These are phyloP conservation scores for Chlamydomonas reinhardtii DNA, from an alignment of 163 green algal genomes.

Conservation along the genomic window DNA sequence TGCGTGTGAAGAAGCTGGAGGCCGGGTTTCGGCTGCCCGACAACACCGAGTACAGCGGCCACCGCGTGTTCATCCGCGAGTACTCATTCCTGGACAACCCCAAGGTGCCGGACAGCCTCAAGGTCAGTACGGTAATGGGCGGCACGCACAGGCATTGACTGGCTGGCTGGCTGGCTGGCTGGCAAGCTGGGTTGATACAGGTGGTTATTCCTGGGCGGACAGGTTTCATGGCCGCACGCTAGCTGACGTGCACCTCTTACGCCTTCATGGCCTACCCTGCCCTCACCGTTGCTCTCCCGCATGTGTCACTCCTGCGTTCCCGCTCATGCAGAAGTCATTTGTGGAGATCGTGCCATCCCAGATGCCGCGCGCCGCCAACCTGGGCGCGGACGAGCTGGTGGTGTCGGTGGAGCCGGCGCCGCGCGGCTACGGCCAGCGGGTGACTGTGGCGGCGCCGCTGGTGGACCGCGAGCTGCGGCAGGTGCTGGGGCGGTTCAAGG, in stretches of 20 bases:
- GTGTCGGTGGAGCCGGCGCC: not conserved
- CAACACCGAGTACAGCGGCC: conserved; percentile 36
- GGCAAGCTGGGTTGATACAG: no score
- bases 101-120: conserved; percentile 26
- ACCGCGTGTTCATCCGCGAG: conserved; percentile 31
- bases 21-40: conserved; percentile 2
- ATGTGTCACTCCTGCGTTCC: no score
- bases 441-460: conserved; percentile 30
- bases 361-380: not conserved
- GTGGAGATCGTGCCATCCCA: conserved; percentile 21
- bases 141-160: not conserved
- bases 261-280: no score
- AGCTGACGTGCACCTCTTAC: no score
- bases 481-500: not conserved
- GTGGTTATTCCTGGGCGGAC: no score
- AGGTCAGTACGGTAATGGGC: no score
- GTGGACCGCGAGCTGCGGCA: conserved; percentile 4
- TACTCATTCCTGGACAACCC: conserved; percentile 52
- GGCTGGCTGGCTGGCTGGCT: not conserved
- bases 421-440: conserved; percentile 6
- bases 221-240: no score
- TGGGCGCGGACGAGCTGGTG: not conserved
- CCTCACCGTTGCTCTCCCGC: no score
- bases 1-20: conserved; percentile 39
- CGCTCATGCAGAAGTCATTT: conserved; percentile 3